Conservation (phyloP, 2,329 filamentous ascomycete genomes). For the Diplodia seriata region DNA sequence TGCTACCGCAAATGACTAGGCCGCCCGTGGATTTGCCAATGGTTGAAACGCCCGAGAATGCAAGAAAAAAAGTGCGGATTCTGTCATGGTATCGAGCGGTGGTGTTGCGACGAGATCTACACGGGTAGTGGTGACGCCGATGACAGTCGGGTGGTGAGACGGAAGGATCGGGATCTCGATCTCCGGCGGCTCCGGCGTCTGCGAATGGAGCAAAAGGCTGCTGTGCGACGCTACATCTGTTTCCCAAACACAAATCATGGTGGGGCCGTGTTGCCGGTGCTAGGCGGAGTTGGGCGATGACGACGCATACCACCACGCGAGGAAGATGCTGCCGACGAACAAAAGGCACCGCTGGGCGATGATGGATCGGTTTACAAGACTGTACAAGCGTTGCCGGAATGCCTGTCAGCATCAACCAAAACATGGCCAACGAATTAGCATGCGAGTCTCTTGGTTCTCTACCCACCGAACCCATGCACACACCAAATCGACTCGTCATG, state of each 20-base stretch:
- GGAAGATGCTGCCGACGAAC: conserved; percentile 28
- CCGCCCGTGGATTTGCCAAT: neutral
- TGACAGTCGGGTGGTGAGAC: conserved; percentile 1
- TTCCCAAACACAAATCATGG: neutral
- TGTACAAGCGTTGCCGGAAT: conserved; percentile 49
- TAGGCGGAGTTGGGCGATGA: neutral
- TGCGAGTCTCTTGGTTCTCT: conserved; percentile 26
- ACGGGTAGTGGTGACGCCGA: conserved; percentile 8
- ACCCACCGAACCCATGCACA: conserved; percentile 9
- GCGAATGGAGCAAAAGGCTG: neutral
- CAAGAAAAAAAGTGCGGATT: neutral
- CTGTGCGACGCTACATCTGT: neutral
- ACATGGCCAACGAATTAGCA: conserved; percentile 28
- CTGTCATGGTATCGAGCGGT: neutral
- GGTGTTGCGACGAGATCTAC: conserved; percentile 5
- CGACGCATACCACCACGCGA: conserved; percentile 31
- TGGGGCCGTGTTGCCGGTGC: neutral
- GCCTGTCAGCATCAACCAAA: conserved; percentile 41
- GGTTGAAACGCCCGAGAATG: neutral
- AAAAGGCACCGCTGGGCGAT: conserved; percentile 30
- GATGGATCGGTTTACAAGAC: conserved; percentile 47
- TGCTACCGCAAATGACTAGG: neutral
- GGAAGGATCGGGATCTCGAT: conserved; percentile 17
- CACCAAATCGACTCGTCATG: conserved; percentile 25
- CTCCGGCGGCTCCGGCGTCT: neutral